Base-by-base conservation (phyloP, 179 eudicot species). In the Pouteria campechiana region DNA sequence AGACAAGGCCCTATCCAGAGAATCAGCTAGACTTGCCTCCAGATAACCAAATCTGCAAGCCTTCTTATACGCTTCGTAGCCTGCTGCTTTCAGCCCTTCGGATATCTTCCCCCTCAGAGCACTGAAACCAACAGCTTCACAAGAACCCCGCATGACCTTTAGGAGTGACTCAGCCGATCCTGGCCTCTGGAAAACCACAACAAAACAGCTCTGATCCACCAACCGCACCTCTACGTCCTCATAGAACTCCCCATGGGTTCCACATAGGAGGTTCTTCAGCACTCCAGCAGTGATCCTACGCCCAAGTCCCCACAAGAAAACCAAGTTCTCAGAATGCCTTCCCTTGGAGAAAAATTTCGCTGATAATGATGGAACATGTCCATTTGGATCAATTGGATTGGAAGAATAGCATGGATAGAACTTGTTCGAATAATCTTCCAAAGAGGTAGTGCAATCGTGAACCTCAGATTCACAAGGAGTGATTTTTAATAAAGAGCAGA, bases 241-340 rank as follows among this genome's bases (percentile, higher is more conserved):
- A 10, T 81, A 55, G 48, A 83, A 77, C 6, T 50, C 68, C 36
- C 63, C 72, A 20, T 77, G 83, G 39, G 76, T 64, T 22, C 49
- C 54, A 35, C 34, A 21, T 37, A 92, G 79, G 27, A 68, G 68
- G 44, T 44, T 55, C 58, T 64, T 71, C 22, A 92, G 76, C 52
- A 53, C 70, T 50, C 56, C 46, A 6, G 63, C 69, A 9, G 94
- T 64, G 16, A 36, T 57, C 10, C 79, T 88, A 10, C 46, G 22
- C 52, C 68, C 55, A 22, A 92, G 79, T 27, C 99, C 99, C 99
- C 99, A 92, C 47, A 92, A 27, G 72, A 92, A 87, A 33, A 77
- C 84, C 61, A 92, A 47, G 57, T 75, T 59, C 14, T 69, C 60
- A n/a, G 55, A n/a, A n/a, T n/a, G n/a, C n/a, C n/a, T n/a, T n/a